Evolutionary conservation across 2,329 filamentous ascomycete species (phyloP).

Genomic region (Ophiostoma triangulosporum): DNA sequence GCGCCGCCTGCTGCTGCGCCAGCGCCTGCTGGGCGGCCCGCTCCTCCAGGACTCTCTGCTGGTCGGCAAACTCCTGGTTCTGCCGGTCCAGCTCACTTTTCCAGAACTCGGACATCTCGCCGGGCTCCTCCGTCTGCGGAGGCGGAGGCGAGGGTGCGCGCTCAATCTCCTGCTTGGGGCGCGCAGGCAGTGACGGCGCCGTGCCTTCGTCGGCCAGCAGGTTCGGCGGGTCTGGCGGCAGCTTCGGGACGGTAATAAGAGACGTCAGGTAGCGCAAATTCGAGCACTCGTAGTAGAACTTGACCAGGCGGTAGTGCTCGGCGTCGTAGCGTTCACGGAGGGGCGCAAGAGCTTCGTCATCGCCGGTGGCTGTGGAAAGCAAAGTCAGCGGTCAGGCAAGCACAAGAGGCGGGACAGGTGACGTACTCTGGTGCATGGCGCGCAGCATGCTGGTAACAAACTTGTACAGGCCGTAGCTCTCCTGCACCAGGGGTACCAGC

Average conservation of each 20-base stretch:
- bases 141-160: constrained; percentile 56
- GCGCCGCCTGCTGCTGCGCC: constrained; percentile 67
- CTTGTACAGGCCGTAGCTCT: constrained; percentile 99
- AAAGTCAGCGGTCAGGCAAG: constrained; percentile 12
- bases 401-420: neutral
- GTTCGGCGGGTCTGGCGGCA: constrained; percentile 87
- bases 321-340: constrained; percentile 82
- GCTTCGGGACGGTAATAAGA: constrained; percentile 87
- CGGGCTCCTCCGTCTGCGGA: constrained; percentile 64
- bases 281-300: constrained; percentile 98
- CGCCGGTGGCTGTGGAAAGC: constrained; percentile 55
- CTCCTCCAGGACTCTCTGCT: constrained; percentile 77
- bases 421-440: constrained; percentile 87
- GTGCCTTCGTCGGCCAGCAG: constrained; percentile 74
- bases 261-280: constrained; percentile 94
- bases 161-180: constrained; percentile 64
- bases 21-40: constrained; percentile 72
- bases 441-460: constrained; percentile 99
- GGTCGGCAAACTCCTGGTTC: constrained; percentile 88
- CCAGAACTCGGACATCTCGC: constrained; percentile 97
- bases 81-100: constrained; percentile 82
- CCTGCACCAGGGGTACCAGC: constrained; percentile 82
- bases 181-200: constrained; percentile 66
- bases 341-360: constrained; percentile 82
- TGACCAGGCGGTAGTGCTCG: constrained; percentile 89